These are phyloP conservation scores for Psilocybe azurescens DNA, from an alignment of 768 basidiomycete genomes.

Conservation along the genomic window DNA sequence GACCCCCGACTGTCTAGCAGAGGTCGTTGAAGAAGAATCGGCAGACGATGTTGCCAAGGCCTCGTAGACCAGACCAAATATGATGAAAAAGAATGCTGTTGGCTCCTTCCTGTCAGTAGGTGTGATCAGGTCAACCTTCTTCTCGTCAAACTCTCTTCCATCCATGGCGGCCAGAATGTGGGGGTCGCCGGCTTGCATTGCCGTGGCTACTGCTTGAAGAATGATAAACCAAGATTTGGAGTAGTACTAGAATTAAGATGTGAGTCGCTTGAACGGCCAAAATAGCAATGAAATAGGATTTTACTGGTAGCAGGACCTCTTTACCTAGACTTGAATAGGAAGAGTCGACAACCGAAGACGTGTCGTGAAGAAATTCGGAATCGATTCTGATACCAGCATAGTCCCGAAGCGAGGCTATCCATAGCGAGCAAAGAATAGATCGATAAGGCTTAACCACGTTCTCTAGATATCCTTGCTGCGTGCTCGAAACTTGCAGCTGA, in stretches of 20 bases:
- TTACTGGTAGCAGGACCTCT: conserved; percentile 89
- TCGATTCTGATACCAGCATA: conserved; percentile 92
- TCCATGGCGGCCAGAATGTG: conserved; percentile 83
- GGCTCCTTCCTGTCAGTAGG: conserved; percentile 59
- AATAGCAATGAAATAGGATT: conserved; percentile 27
- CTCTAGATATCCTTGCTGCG: conserved; percentile 74
- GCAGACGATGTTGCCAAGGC: conserved; percentile 72
- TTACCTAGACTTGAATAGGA: conserved; percentile 88
- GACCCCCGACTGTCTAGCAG: conserved; percentile 50
- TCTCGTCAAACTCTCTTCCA: conserved; percentile 54
- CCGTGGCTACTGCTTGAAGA: conserved; percentile 82
- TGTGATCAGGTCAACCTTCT: conserved; percentile 26
- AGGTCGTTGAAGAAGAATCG: conserved; percentile 51
- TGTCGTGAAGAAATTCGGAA: conserved; percentile 83
- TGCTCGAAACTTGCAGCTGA: conserved; percentile 81
- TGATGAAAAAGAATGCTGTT: conserved; percentile 80
- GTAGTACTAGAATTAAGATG: conserved; percentile 71
- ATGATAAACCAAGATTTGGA: conserved; percentile 81
- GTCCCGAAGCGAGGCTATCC: conserved; percentile 89
- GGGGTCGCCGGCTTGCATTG: conserved; percentile 74
- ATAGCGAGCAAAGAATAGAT: conserved; percentile 74
- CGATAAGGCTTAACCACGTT: conserved; percentile 86
- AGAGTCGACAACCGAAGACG: conserved; percentile 76
- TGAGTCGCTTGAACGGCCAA: background rate
- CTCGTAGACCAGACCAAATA: conserved; percentile 96